Conservation (phyloP, 78 protist species). For the Tieghemostelium lacteum region DNA sequence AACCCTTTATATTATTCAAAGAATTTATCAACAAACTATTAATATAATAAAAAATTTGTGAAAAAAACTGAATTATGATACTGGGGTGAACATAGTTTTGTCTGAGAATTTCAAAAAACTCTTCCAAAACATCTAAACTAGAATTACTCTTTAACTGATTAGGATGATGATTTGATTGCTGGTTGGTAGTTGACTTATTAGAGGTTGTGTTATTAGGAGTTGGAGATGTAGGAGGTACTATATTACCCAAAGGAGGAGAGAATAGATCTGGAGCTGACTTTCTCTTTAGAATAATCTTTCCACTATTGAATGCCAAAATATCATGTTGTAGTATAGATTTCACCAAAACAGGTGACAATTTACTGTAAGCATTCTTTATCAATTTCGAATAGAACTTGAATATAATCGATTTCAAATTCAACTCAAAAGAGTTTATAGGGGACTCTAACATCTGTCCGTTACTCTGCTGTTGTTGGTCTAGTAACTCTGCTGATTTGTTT, state of each 20-base stretch:
- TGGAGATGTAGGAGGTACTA: not conserved
- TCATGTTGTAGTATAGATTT: constrained; percentile 50
- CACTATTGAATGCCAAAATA: constrained; percentile 68
- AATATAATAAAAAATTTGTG: constrained; percentile 45
- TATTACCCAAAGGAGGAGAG: not conserved
- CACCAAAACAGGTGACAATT: constrained; percentile 42
- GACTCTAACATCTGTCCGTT: not conserved
- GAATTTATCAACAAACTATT: constrained; percentile 34
- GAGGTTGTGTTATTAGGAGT: too few relatives aligned
- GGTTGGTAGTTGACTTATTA: not conserved
- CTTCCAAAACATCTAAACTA: constrained; percentile 35
- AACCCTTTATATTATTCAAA: constrained; percentile 25
- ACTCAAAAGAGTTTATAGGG: constrained; percentile 63
- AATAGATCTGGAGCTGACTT: constrained; percentile 46
- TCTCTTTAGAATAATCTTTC: constrained; percentile 29
- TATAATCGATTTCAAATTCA: constrained; percentile 41
- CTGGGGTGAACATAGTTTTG: constrained; percentile 62
- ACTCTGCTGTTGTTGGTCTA: not conserved
- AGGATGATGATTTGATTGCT: not conserved
- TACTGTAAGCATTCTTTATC: constrained; percentile 35
- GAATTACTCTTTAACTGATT: constrained; percentile 49
- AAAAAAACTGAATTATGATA: constrained; percentile 39
- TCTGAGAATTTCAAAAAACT: constrained; percentile 41
- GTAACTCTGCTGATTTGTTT: not conserved
- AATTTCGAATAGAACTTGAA: constrained; percentile 58